Evolutionary conservation across 345 rosid genomes (phyloP), one percentile per base, ranked within the genome.

Genomic region (Viola odorata): DNA sequence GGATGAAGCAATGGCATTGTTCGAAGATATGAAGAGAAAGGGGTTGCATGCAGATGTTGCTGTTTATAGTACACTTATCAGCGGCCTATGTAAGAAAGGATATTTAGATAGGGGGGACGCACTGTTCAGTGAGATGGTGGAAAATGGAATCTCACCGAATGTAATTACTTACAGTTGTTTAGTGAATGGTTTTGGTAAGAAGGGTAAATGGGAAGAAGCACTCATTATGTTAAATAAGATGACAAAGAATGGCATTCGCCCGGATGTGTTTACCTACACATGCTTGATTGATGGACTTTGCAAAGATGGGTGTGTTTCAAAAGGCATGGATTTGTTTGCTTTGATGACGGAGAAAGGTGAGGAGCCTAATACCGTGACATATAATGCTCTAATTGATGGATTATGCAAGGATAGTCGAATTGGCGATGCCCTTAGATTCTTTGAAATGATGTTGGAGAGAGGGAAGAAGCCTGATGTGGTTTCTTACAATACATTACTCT

Each of bases 251-350:
- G 84, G 86, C 64, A 75, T 78, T 77, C 61, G 54, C 7, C 81
- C 84, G 3, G 82, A 85, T 77, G 81, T 75, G 69, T 55, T 66
- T 67, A 71, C 77, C 5, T 81, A 81, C 42, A 82, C 90, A 0
- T 56, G 53, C 53, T 66, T 82, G 70, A 82, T 87, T 41, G 77
- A 76, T 61, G 86, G 90, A 42, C 84, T 87, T 47, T 84, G 79
- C 64, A 74, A 81, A 62, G 66, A 58, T 51, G 86, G 85, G 42
- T 73, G 73, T 62, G 72, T 64, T 57, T 67, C 61, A 40, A 82
- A 79, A 69, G 95, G 86, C n/a, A 11, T 79, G 57, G 78, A 77
- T n/a, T 54, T 87, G 67, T 70, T 87, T 50, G 69, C 78, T 67
- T 61, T 77, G 64, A 78, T 87, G 84, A 23, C 70, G 40, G 76